Base-by-base conservation (phyloP, 1,284 basidiomycete species). In the Tilletia caries region DNA sequence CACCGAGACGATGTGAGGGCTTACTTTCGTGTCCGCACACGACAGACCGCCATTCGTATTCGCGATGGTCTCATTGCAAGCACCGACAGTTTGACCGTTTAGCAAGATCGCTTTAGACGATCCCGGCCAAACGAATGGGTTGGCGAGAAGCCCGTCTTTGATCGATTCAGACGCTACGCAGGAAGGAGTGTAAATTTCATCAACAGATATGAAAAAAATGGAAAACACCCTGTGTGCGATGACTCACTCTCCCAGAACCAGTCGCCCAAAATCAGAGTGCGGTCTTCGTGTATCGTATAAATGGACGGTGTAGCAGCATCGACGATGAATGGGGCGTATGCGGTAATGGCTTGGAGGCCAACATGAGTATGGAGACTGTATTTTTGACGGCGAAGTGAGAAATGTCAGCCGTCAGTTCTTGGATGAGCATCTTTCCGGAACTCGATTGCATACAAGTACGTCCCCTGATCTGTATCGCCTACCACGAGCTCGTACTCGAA, bases 331-430 rank as follows among this genome's bases (percentile, higher is more conserved):
- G 67, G 71, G 2, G 76, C 80, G 23, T 76, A 71, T 13, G 75
- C 78, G 1, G 73, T 78, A 69, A 74, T 75, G 1, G 73, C 65
- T 46, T 80, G 75, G 20, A 75, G 62, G 0, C 75, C 79, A 13
- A 77, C 76, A 62, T 82, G 80, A 2, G 71, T 50, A 54, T 82
- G 80, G 66, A 77, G 79, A 20, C 71, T 70, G 62, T 71, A 77
- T 15, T n/a, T 41, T 41, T 41, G 37, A 41, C 8, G 37, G 71
- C 5, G 5, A 27, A 20, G 32, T 60, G 2, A n/a, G 20, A 18
- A 50, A 2, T 18, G 48, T 20, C 48, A 25, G 48, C 48, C 8
- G 20, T 50, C n/a, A 15, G 37, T 10, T 41, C 8, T 41, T 2
- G 37, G 15, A 41, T 15, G 1, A 2, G 15, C 37, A 0, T 15